phyloP scores from a whole-genome alignment of 2,329 filamentous ascomycete genomes.

The Aschersonia sp. region DNA sequence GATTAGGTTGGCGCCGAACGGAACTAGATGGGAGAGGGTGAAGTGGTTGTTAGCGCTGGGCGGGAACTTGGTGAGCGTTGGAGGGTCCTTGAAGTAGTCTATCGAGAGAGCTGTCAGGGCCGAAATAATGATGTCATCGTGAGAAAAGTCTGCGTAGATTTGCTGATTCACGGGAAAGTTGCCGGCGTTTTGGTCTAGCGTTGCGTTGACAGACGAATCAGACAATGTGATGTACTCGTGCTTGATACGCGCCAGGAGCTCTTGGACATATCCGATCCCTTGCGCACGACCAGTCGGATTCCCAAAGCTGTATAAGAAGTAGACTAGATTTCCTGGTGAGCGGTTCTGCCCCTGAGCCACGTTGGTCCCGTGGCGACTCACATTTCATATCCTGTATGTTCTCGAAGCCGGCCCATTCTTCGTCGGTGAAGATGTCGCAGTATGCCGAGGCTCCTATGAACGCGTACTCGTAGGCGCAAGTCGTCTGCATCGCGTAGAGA shows the following conservation, averaged over 20 bases:
- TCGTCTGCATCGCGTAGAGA: conserved; percentile 34
- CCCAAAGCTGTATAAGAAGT: conserved; percentile 64
- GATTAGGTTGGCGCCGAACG: conserved; percentile 38
- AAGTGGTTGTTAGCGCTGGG: conserved; percentile 30
- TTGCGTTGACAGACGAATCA: conserved; percentile 47
- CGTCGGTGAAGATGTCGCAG: conserved; percentile 51
- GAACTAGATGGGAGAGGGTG: conserved; percentile 33
- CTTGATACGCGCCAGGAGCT: conserved; percentile 63
- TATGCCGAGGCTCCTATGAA: conserved; percentile 41
- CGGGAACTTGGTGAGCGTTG: conserved; percentile 24
- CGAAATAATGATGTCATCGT: conserved; percentile 63
- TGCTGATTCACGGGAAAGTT: conserved; percentile 53
- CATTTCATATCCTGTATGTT: conserved; percentile 37
- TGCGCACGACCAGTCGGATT: conserved; percentile 62
- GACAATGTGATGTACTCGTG: conserved; percentile 49
- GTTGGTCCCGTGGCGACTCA: conserved; percentile 8
- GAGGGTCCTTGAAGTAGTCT: conserved; percentile 36
- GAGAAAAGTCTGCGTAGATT: conserved; percentile 70
- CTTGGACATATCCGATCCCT: conserved; percentile 67
- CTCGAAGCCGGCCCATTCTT: conserved; percentile 56
- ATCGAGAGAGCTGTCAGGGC: conserved; percentile 28
- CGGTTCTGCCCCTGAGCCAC: no score
- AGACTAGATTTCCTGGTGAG: conserved; percentile 27
- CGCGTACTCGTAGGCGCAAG: conserved; percentile 38
- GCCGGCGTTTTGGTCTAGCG: conserved; percentile 44